Conservation (phyloP, 306 rosid genomes). For the Nissolia schottii region DNA sequence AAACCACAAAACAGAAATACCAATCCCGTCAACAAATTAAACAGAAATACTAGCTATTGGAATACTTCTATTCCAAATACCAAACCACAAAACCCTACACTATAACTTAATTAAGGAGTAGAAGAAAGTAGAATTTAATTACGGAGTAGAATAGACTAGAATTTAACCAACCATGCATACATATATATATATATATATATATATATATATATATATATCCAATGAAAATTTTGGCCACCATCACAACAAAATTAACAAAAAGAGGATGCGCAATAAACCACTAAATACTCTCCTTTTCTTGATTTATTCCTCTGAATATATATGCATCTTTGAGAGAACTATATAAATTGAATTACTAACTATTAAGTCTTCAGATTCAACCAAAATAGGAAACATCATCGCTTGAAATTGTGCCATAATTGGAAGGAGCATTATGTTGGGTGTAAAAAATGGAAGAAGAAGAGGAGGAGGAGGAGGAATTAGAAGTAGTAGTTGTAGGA, state of each 20-base stretch:
- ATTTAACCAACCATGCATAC: too few relatives aligned
- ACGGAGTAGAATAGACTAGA: too few relatives aligned
- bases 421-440: slow-evolving; percentile 35
- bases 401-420: slow-evolving; percentile 35
- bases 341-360: slow-evolving; percentile 22
- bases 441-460: slow-evolving; percentile 44
- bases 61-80: too few relatives aligned
- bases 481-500: slow-evolving; percentile 34
- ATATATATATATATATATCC: too few relatives aligned
- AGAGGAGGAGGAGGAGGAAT: slow-evolving; percentile 47
- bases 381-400: slow-evolving; percentile 48
- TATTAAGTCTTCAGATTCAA: slow-evolving; percentile 18
- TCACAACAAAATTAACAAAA: not conserved
- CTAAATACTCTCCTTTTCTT: slow-evolving; percentile 21
- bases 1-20: too few relatives aligned
- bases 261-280: slow-evolving; percentile 1
- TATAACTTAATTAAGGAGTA: too few relatives aligned
- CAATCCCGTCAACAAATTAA: too few relatives aligned
- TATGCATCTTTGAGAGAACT: slow-evolving; percentile 16
- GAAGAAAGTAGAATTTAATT: too few relatives aligned
- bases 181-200: too few relatives aligned
- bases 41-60: too few relatives aligned
- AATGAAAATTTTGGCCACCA: not conserved
- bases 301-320: slow-evolving; percentile 16
- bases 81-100: too few relatives aligned